Conservation (phyloP, 345 rosid species). For the Brassica juncea region DNA sequence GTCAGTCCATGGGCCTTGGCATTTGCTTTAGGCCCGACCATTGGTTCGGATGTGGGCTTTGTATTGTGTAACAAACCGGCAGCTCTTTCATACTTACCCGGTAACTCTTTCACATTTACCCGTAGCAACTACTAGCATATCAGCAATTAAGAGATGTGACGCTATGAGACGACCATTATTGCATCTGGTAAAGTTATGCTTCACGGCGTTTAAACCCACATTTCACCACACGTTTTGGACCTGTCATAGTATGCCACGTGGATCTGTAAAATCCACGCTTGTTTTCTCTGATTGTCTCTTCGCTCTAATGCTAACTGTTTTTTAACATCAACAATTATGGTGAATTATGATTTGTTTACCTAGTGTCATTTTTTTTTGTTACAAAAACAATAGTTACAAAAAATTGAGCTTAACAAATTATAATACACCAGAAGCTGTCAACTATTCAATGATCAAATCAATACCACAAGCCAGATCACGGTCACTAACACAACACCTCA, state of each 20-base stretch:
- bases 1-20: neutral
- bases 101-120: neutral
- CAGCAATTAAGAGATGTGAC: neutral
- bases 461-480: neutral
- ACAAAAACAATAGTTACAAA: neutral
- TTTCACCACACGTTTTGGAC: conserved; percentile 5
- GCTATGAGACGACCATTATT: neutral
- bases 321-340: neutral
- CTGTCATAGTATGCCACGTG: neutral
- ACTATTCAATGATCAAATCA: neutral
- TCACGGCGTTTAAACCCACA: neutral
- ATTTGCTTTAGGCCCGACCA: neutral
- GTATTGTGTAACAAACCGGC: neutral
- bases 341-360: neutral
- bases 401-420: neutral
- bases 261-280: conserved; percentile 4
- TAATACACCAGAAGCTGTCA: neutral
- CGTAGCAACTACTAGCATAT: neutral
- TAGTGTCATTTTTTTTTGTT: neutral
- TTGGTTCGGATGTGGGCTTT: neutral
- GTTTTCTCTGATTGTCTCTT: conserved; percentile 6
- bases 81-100: neutral
- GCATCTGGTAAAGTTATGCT: neutral
- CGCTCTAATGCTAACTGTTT: neutral
- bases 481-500: conserved; percentile 8